Base-by-base conservation (phyloP, 2,329 filamentous ascomycete species). In the Pestalotiopsis sp. region DNA sequence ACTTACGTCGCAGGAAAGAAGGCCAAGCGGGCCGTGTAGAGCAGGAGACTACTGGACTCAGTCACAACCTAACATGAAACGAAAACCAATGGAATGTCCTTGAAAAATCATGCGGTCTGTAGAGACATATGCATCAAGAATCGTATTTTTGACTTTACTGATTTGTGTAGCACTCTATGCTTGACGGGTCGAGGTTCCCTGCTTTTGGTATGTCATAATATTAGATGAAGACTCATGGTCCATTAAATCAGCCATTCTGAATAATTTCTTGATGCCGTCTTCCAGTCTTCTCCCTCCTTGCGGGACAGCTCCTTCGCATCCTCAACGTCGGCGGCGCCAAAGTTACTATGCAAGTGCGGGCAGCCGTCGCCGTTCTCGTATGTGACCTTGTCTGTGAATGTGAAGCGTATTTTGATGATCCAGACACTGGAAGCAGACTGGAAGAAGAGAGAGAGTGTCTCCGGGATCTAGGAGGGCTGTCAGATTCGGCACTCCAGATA, bases 321-420 rank as follows among this genome's bases (percentile, higher is more conserved):
- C 49, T 83, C 81, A 12, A 91, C 81, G 68, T 90, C 85, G 2
- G 78, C 80, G 9, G 73, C 80, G 9, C 89, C 88, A 74, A 91
- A 84, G 73, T 87, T 87, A 65, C 84, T 85, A 74, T 89, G 90
- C 49, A 91, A 76, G 74, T 91, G 89, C 66, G 89, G 85, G 72
- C 88, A 91, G 66, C 82, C 83, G 20, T 80, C 82, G 12, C 80
- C 78, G 13, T 81, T 78, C 70, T 90, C 89, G 88, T 88, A 91
- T 71, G 83, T 87, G 36, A 85, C 79, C 40, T 76, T 74, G 5
- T 77, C 75, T 61, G 80, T 79, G 61, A 87, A 81, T 45, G 80
- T 78, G 52, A 86, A 83, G 38, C 83, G 83, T 63, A 90, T 79
- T 78, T 89, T 90, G 60, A 78, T 68, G 14, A 78, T 67, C 75